A percentile compares a stretch with the other conserved stretches of the same genome.
Evolutionary conservation across 305 asterid species (phyloP).

Genomic region (Rubia peregrina): DNA sequence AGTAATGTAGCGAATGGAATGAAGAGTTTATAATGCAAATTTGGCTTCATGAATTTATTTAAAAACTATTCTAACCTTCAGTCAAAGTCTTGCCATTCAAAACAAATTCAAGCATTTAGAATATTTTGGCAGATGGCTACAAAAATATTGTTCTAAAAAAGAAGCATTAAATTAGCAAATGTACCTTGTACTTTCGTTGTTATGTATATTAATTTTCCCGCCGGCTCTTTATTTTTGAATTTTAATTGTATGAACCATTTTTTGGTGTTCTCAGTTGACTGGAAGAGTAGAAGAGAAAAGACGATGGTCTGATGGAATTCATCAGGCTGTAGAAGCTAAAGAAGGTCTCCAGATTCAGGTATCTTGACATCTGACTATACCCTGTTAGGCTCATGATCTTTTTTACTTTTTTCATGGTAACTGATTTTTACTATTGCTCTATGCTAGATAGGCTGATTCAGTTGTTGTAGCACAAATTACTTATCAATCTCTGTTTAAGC

Average conservation of each 20-base stretch:
- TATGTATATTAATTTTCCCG: not conserved
- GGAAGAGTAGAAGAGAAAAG: conserved; percentile 97
- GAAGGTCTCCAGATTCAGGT: conserved; percentile 94
- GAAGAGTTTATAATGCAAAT: not conserved
- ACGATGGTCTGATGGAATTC: conserved; percentile 99
- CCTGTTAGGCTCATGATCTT: conserved; percentile 8
- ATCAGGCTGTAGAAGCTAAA: conserved; percentile 99
- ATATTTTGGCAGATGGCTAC: not conserved
- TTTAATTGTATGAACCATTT: not conserved
- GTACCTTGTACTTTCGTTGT: not conserved
- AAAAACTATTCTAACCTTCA: not conserved
- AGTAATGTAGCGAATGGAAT: not conserved
- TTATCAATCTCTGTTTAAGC: conserved; percentile 90
- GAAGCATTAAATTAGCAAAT: not conserved
- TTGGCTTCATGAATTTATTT: not conserved
- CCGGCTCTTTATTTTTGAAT: not conserved
- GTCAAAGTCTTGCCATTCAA: not conserved
- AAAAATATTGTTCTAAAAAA: not conserved
- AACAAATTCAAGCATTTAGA: not conserved
- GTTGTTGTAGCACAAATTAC: conserved; percentile 99
- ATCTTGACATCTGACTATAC: conserved; percentile 12
- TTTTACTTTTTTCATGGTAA: conserved; percentile 1
- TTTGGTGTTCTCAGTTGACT: conserved; percentile 54
- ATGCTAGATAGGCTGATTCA: conserved; percentile 71
- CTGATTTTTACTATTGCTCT: conserved; percentile 15